Conservation (phyloP, 495 filamentous ascomycete genomes). For the Neurospora sp. region DNA sequence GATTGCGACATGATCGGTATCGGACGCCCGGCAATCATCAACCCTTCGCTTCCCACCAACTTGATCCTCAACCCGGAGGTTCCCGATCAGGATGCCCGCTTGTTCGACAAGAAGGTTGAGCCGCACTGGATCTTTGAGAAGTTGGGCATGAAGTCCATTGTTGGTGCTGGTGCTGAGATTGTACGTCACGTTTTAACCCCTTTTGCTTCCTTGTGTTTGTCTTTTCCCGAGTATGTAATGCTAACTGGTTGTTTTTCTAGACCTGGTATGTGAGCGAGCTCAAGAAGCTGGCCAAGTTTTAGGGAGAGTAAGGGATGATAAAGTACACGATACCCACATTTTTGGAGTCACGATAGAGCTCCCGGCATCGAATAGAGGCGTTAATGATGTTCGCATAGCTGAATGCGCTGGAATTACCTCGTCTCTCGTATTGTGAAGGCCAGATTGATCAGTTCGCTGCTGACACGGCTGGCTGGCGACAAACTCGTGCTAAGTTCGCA, state of each 20-base stretch:
- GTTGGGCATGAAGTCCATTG: constrained; percentile 30
- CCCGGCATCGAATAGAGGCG: background rate
- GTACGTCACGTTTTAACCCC: background rate
- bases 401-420: background rate
- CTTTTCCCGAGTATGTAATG: background rate
- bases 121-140: constrained; percentile 22
- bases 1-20: constrained; percentile 53
- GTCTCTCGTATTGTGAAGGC: background rate
- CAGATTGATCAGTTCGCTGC: background rate
- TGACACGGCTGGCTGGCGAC: background rate
- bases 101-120: constrained; percentile 29
- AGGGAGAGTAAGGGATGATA: background rate
- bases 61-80: constrained; percentile 44
- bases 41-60: constrained; percentile 38
- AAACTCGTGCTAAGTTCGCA: background rate
- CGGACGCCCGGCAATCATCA: constrained; percentile 41
- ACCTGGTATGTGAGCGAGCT: background rate
- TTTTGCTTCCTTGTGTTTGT: background rate
- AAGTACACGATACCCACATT: background rate
- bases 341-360: background rate
- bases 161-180: background rate
- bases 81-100: constrained; percentile 36
- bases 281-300: background rate
- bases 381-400: background rate
- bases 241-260: background rate